Evolutionary conservation across 495 filamentous ascomycete genomes (phyloP).

Genomic region (Hypoxylon perforatum): DNA sequence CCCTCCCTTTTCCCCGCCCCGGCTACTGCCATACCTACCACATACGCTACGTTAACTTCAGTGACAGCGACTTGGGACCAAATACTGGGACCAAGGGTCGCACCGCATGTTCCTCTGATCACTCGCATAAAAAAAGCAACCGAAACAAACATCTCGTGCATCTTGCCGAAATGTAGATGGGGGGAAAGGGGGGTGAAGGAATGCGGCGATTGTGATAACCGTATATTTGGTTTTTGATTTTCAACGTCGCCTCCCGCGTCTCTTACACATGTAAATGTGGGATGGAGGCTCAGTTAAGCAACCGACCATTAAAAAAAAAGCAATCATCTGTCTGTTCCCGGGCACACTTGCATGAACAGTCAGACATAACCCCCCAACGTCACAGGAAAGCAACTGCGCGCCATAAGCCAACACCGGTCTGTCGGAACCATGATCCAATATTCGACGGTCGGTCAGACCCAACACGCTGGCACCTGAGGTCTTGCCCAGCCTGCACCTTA

Average conservation of each 20-base stretch:
- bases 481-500: too few species aligned
- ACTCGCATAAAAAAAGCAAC: slow-evolving; percentile 33
- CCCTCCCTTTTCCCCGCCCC: slow-evolving; percentile 21
- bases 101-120: slow-evolving; percentile 41
- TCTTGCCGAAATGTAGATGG: slow-evolving; percentile 3
- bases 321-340: background rate
- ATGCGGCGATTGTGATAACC: slow-evolving; percentile 26
- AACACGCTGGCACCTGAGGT: background rate
- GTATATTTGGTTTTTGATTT: background rate
- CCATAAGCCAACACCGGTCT: slow-evolving; percentile 5
- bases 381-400: background rate
- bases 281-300: slow-evolving; percentile 13
- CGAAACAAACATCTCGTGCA: slow-evolving; percentile 7
- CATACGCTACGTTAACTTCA: background rate
- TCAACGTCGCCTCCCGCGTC: background rate
- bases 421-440: slow-evolving; percentile 15
- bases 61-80: slow-evolving; percentile 2
- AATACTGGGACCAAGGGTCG: slow-evolving; percentile 16
- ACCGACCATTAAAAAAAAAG: background rate
- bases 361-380: slow-evolving; percentile 3
- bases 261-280: slow-evolving; percentile 26
- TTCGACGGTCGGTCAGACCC: background rate
- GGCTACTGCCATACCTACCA: slow-evolving; percentile 19
- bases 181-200: background rate
- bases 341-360: background rate